Base-by-base conservation (phyloP, 805 yeast genomes). In the Lipomyces chichibuensis region DNA sequence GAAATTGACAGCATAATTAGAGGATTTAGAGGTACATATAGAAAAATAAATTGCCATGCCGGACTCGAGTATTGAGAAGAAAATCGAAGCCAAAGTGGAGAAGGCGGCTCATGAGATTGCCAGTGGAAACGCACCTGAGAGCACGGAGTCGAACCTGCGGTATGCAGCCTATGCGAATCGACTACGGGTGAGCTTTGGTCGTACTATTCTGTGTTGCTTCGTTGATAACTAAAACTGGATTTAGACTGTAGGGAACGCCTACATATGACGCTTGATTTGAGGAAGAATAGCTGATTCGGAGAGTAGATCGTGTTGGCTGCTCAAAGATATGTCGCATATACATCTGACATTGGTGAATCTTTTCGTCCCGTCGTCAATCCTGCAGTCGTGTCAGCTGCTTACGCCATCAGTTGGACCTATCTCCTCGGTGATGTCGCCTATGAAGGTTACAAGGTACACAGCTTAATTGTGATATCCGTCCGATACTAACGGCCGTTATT, bases 271-370 rank as follows among this genome's bases (percentile, higher is more conserved):
- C 3, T n/a, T 20, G 23, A 11, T 3, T 27, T 25, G 46, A 7
- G 2, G 2, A 13, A 17, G 17, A n/a, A 20, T 1, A 20, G 59
- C 61, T 64, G 57, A 37, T 39, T 11, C 5, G 53, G 35, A 11
- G 32, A 14, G 54, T 39, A 76, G 76, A 89, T 90, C 66, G 80
- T 89, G 59, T 72, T 82, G 60, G 91, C 95, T 5, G 85, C 93
- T 17, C 94, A 89, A 75, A 80, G 96, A 73, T 91, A 90, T 74
- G 91, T 90, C 32, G 96, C 96, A 0, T 90, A 91, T 77, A 90
- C 96, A 1, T 88, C 93, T 0, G 96, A 90, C 75, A 86, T 90
- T 72, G 96, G 96, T 39, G 96, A 90, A 75, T 88, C 93, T 11
- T 91, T 90, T 79, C 82, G 96, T 62, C 95, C 95, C 0, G 88